Base-by-base conservation (phyloP, 2,329 filamentous ascomycete genomes). In the Ramularia endophylla region DNA sequence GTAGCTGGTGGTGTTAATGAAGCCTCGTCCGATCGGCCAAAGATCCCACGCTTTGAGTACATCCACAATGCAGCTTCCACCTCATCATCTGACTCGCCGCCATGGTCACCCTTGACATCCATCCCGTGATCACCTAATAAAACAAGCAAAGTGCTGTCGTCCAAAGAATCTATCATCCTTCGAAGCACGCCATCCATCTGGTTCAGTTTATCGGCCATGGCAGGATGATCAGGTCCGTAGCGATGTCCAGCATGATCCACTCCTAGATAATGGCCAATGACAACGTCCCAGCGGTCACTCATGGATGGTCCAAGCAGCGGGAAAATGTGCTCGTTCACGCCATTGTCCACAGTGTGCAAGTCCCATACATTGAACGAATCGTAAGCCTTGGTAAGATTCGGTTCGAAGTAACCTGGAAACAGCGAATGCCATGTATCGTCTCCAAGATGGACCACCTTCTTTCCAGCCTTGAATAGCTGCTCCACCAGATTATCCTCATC, bases 81-180 rank as follows among this genome's bases (percentile, higher is more conserved):
- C 63, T 98, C 92, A 50, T 97, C 88, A 53, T 95, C 87, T 22
- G 90, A 95, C 69, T 98, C 92, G 40, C 92, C 92, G n/a, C 92
- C 92, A 59, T 98, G 92, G 53, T 98, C 92, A 13, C 92, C 92
- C 68, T 98, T 97, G 46, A 78, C 72, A 63, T 98, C 92, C 92
- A 98, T 98, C 8, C 92, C 92, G 60, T 98, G 92, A 61, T 98
- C 92, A n/a, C 92, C 92, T 87, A 98, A 94, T 11, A 98, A 85
- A 15, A 98, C 80, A 27, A 98, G 70, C 16, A 98, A 70, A 0
- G 92, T 98, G 41, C 87, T 71, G 39, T 95, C 84, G 54, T 95
- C 90, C 13, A 98, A 70, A 3, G 70, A 70, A 1, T 76, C 71
- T 3, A 85, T 80, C 40, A 97, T 72, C 18, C 83, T 74, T 31